Percentiles rank a stretch among this genome's conserved stretches.
Evolutionary conservation across 208 protist species (phyloP).

Genomic region (Spongospora subterranea): DNA sequence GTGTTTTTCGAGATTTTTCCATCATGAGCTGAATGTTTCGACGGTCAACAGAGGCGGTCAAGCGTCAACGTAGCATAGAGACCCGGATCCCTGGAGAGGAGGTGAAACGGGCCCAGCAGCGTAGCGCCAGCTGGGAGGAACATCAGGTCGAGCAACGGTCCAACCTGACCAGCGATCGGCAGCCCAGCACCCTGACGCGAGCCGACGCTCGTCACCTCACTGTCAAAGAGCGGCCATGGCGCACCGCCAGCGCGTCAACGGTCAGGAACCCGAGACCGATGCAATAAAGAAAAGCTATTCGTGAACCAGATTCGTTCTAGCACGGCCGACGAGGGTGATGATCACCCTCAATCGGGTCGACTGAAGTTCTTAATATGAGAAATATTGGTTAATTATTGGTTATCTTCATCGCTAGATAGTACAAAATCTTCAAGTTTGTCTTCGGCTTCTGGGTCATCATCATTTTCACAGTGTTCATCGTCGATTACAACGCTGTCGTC

Average conservation of each 20-base stretch:
- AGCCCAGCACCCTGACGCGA: background rate
- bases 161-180: background rate
- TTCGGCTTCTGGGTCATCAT: background rate
- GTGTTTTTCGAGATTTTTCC: background rate
- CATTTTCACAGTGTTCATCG: background rate
- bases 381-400: too few relatives aligned
- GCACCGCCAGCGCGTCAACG: too few relatives aligned
- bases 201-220: background rate
- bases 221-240: slow-evolving; percentile 42
- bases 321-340: too few relatives aligned
- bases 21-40: background rate
- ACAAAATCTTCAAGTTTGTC: slow-evolving; percentile 19
- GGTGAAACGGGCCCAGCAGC: background rate
- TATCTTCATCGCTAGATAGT: too few relatives aligned
- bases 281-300: too few relatives aligned
- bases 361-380: too few relatives aligned
- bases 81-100: background rate
- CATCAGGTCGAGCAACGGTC: background rate
- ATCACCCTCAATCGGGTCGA: too few relatives aligned
- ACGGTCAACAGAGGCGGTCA: slow-evolving; percentile 16
- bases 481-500: slow-evolving; percentile 14
- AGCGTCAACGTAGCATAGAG: slow-evolving; percentile 44
- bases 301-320: too few relatives aligned
- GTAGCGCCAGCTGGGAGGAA: background rate
- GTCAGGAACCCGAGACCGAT: too few relatives aligned